phyloP scores from a whole-genome alignment of 2,329 filamentous ascomycete species.

The Calonectria pseudoreteaudii region DNA sequence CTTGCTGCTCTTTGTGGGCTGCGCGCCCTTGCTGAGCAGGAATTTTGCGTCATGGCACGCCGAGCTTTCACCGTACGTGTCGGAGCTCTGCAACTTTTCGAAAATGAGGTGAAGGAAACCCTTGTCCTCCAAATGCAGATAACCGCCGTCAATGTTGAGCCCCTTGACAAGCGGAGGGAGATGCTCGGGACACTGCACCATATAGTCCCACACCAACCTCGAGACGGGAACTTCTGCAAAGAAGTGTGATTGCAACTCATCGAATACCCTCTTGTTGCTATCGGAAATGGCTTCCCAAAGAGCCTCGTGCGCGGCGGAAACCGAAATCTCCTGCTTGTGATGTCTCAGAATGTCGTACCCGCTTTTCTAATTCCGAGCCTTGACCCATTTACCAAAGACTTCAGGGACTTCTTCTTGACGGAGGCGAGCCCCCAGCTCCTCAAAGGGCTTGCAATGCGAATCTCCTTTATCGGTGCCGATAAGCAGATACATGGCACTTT shows the following conservation, averaged over 20 bases:
- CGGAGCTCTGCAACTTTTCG: background rate
- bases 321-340: background rate
- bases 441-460: background rate
- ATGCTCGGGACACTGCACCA: background rate
- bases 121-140: background rate
- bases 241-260: background rate
- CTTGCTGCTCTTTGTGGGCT: background rate
- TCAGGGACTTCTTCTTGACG: background rate
- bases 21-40: background rate
- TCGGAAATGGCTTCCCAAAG: background rate
- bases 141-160: background rate
- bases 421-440: background rate
- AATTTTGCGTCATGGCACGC: background rate
- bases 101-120: background rate
- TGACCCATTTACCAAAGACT: background rate
- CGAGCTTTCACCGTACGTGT: background rate
- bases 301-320: background rate
- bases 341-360: background rate
- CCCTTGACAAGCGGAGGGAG: background rate
- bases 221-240: background rate
- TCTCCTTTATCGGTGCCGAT: background rate
- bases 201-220: background rate
- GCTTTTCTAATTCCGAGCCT: background rate
- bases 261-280: background rate
- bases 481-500: background rate